phyloP scores from a whole-genome alignment of 2,329 filamentous ascomycete genomes.

The Botrytis fabae region DNA sequence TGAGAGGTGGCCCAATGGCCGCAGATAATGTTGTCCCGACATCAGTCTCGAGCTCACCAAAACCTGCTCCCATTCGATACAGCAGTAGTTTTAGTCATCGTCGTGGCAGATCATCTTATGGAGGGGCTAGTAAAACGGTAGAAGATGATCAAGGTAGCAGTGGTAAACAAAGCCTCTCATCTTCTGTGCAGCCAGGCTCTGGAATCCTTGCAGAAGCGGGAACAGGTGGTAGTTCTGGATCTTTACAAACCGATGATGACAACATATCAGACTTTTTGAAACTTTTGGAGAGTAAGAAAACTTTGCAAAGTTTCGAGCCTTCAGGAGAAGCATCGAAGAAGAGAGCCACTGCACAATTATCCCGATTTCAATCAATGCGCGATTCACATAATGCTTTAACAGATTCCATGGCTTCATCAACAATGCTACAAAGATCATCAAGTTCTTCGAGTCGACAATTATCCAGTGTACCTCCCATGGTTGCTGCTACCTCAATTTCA shows the following conservation, averaged over 20 bases:
- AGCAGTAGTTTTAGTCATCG: slow-evolving; percentile 94
- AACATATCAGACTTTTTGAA: slow-evolving; percentile 94
- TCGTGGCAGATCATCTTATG: slow-evolving; percentile 73
- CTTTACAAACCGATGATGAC: slow-evolving; percentile 76
- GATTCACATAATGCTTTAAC: slow-evolving; percentile 87
- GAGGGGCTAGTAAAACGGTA: slow-evolving; percentile 62
- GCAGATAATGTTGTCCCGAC: slow-evolving; percentile 63
- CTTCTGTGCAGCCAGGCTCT: slow-evolving; percentile 71
- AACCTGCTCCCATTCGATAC: slow-evolving; percentile 75
- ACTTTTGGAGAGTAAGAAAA: slow-evolving; percentile 82
- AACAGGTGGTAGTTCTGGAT: slow-evolving; percentile 65
- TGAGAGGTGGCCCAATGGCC: slow-evolving; percentile 64
- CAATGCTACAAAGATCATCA: slow-evolving; percentile 79
- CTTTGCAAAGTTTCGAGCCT: slow-evolving; percentile 74
- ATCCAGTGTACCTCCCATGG: slow-evolving; percentile 64
- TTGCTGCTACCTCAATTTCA: slow-evolving; percentile 71
- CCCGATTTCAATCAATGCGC: slow-evolving; percentile 83
- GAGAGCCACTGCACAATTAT: slow-evolving; percentile 75
- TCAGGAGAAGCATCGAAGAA: slow-evolving; percentile 70
- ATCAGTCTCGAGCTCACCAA: slow-evolving; percentile 73
- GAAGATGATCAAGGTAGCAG: slow-evolving; percentile 79
- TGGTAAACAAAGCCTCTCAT: slow-evolving; percentile 75
- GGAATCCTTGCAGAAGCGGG: slow-evolving; percentile 73
- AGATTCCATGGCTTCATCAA: slow-evolving; percentile 89
- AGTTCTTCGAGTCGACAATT: slow-evolving; percentile 67